phyloP scores from a whole-genome alignment of 2,329 filamentous ascomycete species.

The Pyricularia pennisetigena region DNA sequence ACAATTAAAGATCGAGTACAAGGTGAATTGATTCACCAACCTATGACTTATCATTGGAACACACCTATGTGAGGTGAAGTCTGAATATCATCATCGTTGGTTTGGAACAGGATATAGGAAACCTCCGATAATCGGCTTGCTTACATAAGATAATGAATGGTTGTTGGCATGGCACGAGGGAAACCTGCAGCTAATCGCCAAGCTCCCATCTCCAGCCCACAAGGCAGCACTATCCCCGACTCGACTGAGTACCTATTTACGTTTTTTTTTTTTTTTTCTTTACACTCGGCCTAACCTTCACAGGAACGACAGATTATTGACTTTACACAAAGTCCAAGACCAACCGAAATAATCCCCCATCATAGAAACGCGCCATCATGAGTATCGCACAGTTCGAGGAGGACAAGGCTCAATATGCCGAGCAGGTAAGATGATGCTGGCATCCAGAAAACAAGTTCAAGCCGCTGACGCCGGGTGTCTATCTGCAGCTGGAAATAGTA shows the following conservation, averaged over 20 bases:
- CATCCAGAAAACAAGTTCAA: not conserved
- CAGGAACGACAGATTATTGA: not conserved
- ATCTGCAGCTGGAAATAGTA: conserved; percentile 64
- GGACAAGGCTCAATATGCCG: conserved; percentile 44
- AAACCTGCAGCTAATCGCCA: not conserved
- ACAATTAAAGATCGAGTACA: too few species aligned
- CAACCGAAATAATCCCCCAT: not conserved
- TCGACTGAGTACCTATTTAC: not conserved
- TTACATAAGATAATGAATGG: not conserved
- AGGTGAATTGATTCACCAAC: too few species aligned
- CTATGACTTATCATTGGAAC: not conserved
- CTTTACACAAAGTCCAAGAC: not conserved
- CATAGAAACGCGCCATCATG: conserved; percentile 19
- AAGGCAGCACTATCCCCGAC: not conserved
- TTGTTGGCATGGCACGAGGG: not conserved
- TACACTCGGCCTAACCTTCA: not conserved
- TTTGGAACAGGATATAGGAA: not conserved
- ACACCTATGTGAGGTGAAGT: not conserved
- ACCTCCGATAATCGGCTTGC: not conserved
- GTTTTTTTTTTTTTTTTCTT: not conserved
- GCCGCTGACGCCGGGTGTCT: not conserved
- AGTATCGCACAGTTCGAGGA: conserved; percentile 31
- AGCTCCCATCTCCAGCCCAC: not conserved
- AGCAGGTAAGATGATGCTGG: conserved; percentile 35
- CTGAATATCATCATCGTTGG: not conserved